Evolutionary conservation across 1,284 basidiomycete species (phyloP).

Genomic region (Ceratobasidium sp.): DNA sequence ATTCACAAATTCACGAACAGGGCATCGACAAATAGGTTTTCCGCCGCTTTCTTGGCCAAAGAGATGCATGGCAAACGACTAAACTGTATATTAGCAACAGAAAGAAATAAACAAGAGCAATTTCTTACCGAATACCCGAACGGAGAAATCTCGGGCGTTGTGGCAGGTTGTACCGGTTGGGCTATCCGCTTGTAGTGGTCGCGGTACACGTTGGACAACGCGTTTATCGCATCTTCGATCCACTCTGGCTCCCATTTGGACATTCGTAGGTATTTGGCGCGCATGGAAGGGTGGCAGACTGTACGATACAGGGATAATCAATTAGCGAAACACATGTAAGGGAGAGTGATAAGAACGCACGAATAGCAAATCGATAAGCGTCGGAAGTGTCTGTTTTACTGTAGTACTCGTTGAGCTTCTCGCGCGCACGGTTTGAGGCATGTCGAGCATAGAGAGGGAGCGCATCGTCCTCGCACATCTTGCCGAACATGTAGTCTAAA

Average conservation of each 20-base stretch:
- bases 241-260: neutral
- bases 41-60: neutral
- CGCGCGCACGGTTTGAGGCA: neutral
- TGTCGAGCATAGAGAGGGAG: neutral
- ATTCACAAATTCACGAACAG: neutral
- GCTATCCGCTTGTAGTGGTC: neutral
- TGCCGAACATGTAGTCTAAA: neutral
- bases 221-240: neutral
- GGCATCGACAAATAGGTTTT: neutral
- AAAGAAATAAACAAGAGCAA: neutral
- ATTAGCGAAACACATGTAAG: neutral
- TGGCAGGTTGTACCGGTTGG: neutral
- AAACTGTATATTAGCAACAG: neutral
- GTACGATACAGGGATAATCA: neutral
- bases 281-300: neutral
- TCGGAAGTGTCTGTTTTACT: neutral
- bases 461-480: neutral
- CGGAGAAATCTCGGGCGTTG: neutral
- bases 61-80: neutral
- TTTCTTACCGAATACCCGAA: slow-evolving; percentile 6
- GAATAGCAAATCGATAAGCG: neutral
- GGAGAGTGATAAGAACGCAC: neutral
- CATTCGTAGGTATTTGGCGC: neutral
- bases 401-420: neutral
- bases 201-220: neutral